Percentiles rank a stretch among this genome's conserved stretches.
Evolutionary conservation across 2,329 filamentous ascomycete genomes (phyloP).

Genomic region (Fusarium pseudocircinatum): DNA sequence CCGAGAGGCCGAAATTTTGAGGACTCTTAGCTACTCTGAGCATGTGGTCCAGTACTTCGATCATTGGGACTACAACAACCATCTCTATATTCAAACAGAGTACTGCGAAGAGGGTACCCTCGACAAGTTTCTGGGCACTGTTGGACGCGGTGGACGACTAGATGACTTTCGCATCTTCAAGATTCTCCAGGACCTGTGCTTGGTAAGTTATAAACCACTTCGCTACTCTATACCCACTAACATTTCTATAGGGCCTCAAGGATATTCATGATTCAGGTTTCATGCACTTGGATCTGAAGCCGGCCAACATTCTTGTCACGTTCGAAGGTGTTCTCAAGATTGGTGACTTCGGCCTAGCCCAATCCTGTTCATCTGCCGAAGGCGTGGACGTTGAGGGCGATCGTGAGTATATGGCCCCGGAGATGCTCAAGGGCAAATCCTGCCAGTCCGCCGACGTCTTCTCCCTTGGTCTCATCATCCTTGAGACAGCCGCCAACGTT

Average conservation of each 20-base stretch:
- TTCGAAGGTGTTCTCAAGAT: constrained; percentile 87
- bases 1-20: constrained; percentile 83
- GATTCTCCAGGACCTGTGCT: constrained; percentile 84
- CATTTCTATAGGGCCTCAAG: constrained; percentile 74
- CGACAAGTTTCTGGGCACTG: constrained; percentile 83
- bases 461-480: constrained; percentile 90
- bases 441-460: constrained; percentile 95
- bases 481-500: constrained; percentile 94
- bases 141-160: constrained; percentile 84
- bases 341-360: constrained; percentile 86
- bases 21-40: constrained; percentile 79
- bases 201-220: constrained; percentile 66
- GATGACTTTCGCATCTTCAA: constrained; percentile 99
- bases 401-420: constrained; percentile 93
- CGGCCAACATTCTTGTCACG: constrained; percentile 83
- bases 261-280: constrained; percentile 90
- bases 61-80: constrained; percentile 85
- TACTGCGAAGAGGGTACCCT: constrained; percentile 95
- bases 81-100: constrained; percentile 97
- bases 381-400: constrained; percentile 92
- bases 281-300: constrained; percentile 86
- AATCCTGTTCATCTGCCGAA: constrained; percentile 77
- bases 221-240: constrained; percentile 2
- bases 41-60: constrained; percentile 87
- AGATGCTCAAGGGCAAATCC: constrained; percentile 85